These are phyloP conservation scores for Pichia californica DNA, from an alignment of 805 yeast genomes.

Conservation along the genomic window DNA sequence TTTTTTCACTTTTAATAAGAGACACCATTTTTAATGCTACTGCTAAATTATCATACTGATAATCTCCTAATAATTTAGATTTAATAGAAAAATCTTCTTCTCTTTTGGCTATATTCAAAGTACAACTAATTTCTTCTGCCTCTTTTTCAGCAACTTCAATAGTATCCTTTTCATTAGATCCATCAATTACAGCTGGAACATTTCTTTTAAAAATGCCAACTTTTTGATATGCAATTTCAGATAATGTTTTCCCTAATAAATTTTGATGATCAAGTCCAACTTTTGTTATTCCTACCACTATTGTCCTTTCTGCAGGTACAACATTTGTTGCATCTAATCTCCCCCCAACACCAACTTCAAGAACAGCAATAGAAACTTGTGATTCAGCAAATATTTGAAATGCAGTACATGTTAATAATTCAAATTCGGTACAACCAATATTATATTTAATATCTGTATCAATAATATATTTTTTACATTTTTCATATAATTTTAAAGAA, in stretches of 20 bases:
- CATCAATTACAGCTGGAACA: slow-evolving; percentile 67
- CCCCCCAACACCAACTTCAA: slow-evolving; percentile 97
- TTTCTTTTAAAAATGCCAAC: slow-evolving; percentile 74
- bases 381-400: slow-evolving; percentile 60
- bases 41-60: slow-evolving; percentile 65
- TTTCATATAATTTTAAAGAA: slow-evolving; percentile 36
- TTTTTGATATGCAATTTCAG: slow-evolving; percentile 67
- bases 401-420: slow-evolving; percentile 78
- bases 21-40: slow-evolving; percentile 58
- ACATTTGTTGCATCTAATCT: slow-evolving; percentile 85
- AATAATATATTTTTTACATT: slow-evolving; percentile 38
- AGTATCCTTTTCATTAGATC: slow-evolving; percentile 49
- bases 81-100: slow-evolving; percentile 2
- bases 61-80: slow-evolving; percentile 63
- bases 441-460: slow-evolving; percentile 32
- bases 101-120: slow-evolving; percentile 16
- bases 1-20: slow-evolving; percentile 16
- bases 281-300: slow-evolving; percentile 68
- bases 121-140: slow-evolving; percentile 31
- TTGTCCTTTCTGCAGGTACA: slow-evolving; percentile 37
- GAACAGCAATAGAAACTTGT: slow-evolving; percentile 63
- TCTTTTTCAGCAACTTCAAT: slow-evolving; percentile 36
- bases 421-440: slow-evolving; percentile 82
- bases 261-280: slow-evolving; percentile 82
- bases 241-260: slow-evolving; percentile 61